Conservation (phyloP, 2,329 filamentous ascomycete species). For the Cercospora sp. region DNA sequence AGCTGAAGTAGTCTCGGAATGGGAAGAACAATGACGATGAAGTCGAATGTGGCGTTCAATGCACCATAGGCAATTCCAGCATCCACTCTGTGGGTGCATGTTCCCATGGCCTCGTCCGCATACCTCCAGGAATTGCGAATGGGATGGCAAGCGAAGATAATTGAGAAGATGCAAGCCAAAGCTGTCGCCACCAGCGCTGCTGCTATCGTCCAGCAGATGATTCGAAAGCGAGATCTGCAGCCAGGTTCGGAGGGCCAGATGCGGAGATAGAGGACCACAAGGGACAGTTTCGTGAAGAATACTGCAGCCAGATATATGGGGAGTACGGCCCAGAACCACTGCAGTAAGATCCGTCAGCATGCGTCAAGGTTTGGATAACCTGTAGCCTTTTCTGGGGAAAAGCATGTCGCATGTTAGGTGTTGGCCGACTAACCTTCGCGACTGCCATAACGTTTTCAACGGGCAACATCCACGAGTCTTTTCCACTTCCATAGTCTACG, state of each 20-base stretch:
- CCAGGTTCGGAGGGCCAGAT: conserved; percentile 11
- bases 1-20: conserved; percentile 18
- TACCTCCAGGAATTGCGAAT: conserved; percentile 18
- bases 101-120: conserved; percentile 12
- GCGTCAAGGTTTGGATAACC: not conserved
- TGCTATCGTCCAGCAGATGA: conserved; percentile 14
- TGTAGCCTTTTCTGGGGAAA: not conserved
- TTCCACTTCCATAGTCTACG: not conserved
- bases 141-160: conserved; percentile 20
- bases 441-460: conserved; percentile 2
- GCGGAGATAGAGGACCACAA: conserved; percentile 24
- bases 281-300: conserved; percentile 20
- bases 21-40: conserved; percentile 21
- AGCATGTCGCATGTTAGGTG: not conserved
- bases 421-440: conserved; percentile 5
- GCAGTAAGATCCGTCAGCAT: not conserved
- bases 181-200: conserved; percentile 6
- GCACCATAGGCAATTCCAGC: conserved; percentile 15
- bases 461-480: conserved; percentile 16
- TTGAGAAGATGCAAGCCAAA: conserved; percentile 12
- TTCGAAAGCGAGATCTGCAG: conserved; percentile 11
- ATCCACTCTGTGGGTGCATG: conserved; percentile 18
- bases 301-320: conserved; percentile 20
- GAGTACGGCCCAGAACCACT: conserved; percentile 24
- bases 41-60: conserved; percentile 19